Evolutionary conservation across 164 flowering plant species (phyloP), one percentile per base, ranked within the genome.

Genomic region (Aristolochia fimbriata): DNA sequence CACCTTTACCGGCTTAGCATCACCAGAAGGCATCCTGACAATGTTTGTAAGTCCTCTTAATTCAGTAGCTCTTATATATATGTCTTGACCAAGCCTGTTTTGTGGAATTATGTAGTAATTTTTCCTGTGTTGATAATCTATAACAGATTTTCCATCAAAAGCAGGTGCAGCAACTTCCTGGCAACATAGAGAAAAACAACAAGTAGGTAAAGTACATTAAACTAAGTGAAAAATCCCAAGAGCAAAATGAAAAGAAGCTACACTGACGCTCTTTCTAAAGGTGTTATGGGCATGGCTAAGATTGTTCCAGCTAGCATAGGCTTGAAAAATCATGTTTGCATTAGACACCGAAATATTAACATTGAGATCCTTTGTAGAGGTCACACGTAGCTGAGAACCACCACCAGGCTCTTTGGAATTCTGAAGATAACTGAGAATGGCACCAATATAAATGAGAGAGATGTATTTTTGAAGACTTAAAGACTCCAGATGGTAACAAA

Each of bases 251-350:
- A 7, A 37, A 56, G 25, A 53, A 46, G 55, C 59, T 62, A 22
- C 49, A 74, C 58, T 68, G 70, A 86, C 96, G 61, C 60, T 70
- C 57, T 61, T 71, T 27, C 57, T 74, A 58, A 64, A 47, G 61
- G 82, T 67, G 60, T 77, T 81, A 61, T 86, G 83, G 41, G 68
- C 81, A 63, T 76, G 76, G 48, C 72, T 76, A 59, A 90, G 84
- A 73, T 77, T 85, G 64, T 68, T 85, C 99, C 99, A 93, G 80
- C 97, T 93, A 43, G 89, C 84, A 81, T 93, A 93, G 33, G 99
- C 99, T 86, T 93, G 99, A 63, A 93, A 70, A 47, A 93, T 71
- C 91, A 84, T 86, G 71, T 93, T 93, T 57, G 76, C 81, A 80
- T 88, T 91, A 54, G 96, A 88, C 17, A 84, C 91, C n/a, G 99